Base-by-base conservation (phyloP, 208 protist genomes). In the Trypanosoma congolense region DNA sequence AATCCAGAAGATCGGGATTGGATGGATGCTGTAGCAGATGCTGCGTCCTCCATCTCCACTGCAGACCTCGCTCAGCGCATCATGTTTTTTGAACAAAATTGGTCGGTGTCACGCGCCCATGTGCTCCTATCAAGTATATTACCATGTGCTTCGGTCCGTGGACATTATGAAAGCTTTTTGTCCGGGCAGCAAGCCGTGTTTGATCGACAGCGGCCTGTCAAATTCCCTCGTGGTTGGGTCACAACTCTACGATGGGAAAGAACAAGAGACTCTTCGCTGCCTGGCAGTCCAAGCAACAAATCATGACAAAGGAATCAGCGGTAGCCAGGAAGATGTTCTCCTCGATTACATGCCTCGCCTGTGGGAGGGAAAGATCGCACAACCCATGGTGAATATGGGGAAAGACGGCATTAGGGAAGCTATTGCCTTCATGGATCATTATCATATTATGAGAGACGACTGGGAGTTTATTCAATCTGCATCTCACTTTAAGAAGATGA, bases 61-160 rank as follows among this genome's bases (percentile, higher is more conserved):
- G 75, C 77, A 22, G 93, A 97, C 64, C 65, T 64, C 4, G 60
- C 77, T 18, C 71, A 90, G 47, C 64, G 77, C 2, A 83, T 90
- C 31, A 97, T 97, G 75, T 90, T 82, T 54, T 61, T 68, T 47
- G 80, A 93, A 52, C 83, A 95, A 55, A 88, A 95, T 63, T 97
- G 86, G 87, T 85, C 77, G 31, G 80, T 94, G 19, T 90, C 83
- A 2, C 69, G 76, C 24, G 61, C 73, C 21, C 62, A 92, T 73
- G 75, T 87, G 18, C 73, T 90, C 30, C 56, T 73, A 28, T 87
- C 81, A 19, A 80, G 76, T 70, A 87, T 94, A 63, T 68, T 79
- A 16, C 90, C 90, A 6, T 87, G 78, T 60, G 65, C 81, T n/a
- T 73, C 84, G 45, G 82, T 80, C 4, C 65, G 88, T n/a, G 87